phyloP scores from a whole-genome alignment of 495 filamentous ascomycete species.

The Sabuloglossum arenarium region DNA sequence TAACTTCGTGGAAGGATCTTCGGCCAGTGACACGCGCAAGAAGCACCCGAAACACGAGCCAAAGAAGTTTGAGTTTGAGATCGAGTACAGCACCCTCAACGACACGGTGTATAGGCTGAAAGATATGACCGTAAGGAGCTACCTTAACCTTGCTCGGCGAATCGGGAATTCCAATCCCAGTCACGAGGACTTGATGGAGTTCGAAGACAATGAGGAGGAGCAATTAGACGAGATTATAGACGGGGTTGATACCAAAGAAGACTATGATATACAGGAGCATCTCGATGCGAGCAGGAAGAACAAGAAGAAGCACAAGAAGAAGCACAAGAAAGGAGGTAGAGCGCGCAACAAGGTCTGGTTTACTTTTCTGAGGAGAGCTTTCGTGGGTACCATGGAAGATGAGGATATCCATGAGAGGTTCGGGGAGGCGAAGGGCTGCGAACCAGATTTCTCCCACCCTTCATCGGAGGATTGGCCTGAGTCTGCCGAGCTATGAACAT shows the following conservation, averaged over 20 bases:
- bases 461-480: no score
- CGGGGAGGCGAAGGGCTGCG: conserved; percentile 5
- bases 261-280: conserved; percentile 4
- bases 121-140: conserved; percentile 72
- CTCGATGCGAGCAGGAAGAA: conserved; percentile 7
- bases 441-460: no score
- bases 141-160: conserved; percentile 52
- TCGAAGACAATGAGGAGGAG: conserved; percentile 7
- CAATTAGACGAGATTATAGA: conserved; percentile 7
- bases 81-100: conserved; percentile 67
- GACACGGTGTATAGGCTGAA: conserved; percentile 55
- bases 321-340: conserved; percentile 23
- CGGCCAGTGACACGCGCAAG: conserved; percentile 8
- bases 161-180: conserved; percentile 39
- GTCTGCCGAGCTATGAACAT: no score
- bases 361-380: conserved; percentile 57
- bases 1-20: conserved; percentile 18
- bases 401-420: conserved; percentile 28
- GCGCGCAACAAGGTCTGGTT: conserved; percentile 42
- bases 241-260: conserved; percentile 9
- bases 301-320: conserved; percentile 15
- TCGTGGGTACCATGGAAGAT: conserved; percentile 46
- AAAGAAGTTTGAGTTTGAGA: conserved; percentile 48
- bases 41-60: conserved; percentile 26
- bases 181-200: conserved; percentile 11